phyloP scores from a whole-genome alignment of 2,329 filamentous ascomycete species.

The Penicillium sclerotiorum region DNA sequence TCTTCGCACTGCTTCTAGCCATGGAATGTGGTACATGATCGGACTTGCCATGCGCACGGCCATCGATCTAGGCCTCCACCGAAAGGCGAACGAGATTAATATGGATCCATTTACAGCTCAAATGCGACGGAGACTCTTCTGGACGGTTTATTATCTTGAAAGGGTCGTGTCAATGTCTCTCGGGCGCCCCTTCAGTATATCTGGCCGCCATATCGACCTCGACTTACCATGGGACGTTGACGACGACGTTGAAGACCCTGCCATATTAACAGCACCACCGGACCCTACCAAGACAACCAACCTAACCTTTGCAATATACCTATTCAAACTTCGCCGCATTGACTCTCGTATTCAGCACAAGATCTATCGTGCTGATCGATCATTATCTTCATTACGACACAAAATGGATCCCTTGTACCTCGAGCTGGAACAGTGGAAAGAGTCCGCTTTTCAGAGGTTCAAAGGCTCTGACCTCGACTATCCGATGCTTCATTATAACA shows the following conservation, averaged over 20 bases:
- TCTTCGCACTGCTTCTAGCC: slow-evolving; percentile 53
- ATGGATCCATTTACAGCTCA: slow-evolving; percentile 48
- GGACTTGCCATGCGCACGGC: slow-evolving; percentile 57
- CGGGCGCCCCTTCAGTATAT: slow-evolving; percentile 54
- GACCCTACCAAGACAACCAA: slow-evolving; percentile 34
- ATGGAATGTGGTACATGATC: slow-evolving; percentile 59
- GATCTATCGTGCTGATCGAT: slow-evolving; percentile 55
- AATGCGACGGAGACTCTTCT: slow-evolving; percentile 53
- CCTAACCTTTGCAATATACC: slow-evolving; percentile 48
- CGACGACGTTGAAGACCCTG: slow-evolving; percentile 44
- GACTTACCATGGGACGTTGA: slow-evolving; percentile 50
- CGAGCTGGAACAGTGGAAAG: slow-evolving; percentile 53
- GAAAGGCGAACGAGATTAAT: slow-evolving; percentile 49
- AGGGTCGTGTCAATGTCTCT: slow-evolving; percentile 55
- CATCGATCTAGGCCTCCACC: slow-evolving; percentile 56
- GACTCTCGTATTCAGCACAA: slow-evolving; percentile 56
- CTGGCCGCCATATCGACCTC: slow-evolving; percentile 56
- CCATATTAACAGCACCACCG: slow-evolving; percentile 33
- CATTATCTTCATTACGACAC: slow-evolving; percentile 47
- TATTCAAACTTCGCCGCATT: slow-evolving; percentile 50
- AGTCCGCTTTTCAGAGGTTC: slow-evolving; percentile 38
- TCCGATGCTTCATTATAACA: slow-evolving; percentile 54
- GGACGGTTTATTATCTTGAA: slow-evolving; percentile 56
- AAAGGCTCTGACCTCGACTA: slow-evolving; percentile 49
- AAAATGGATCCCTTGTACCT: slow-evolving; percentile 53